A percentile compares a stretch with the other conserved stretches of the same genome.
These are phyloP conservation scores for Auxenochlorella pyrenoidosa DNA, from an alignment of 139 green algal genomes.

Conservation along the genomic window DNA sequence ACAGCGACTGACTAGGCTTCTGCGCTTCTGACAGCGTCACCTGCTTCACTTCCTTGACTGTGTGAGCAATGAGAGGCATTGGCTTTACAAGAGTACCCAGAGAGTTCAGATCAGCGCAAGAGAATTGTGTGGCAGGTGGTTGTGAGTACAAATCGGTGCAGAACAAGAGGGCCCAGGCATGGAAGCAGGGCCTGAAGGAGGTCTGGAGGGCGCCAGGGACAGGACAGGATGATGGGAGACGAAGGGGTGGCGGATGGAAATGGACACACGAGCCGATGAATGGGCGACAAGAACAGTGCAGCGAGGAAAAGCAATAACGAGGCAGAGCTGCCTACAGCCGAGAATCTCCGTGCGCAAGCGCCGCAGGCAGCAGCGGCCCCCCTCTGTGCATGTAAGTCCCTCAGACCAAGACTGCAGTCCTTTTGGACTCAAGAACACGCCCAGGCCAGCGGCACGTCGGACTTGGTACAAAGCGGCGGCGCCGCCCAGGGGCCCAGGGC, in stretches of 20 bases:
- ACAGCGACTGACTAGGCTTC: neutral
- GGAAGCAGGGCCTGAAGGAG: neutral
- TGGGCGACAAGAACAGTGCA: neutral
- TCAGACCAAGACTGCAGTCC: too few relatives aligned
- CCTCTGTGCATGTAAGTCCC: too few relatives aligned
- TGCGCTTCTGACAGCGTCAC: too few relatives aligned
- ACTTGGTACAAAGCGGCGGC: neutral
- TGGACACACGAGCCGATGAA: neutral
- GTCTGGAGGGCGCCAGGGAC: neutral
- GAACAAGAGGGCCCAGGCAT: too few relatives aligned
- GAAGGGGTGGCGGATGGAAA: too few relatives aligned
- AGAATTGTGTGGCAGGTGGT: too few relatives aligned
- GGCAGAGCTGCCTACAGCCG: neutral
- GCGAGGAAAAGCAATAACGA: neutral
- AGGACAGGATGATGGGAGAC: neutral
- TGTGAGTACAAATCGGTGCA: too few relatives aligned
- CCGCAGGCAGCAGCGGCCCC: too few relatives aligned
- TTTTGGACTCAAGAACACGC: neutral
- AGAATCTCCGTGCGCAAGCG: neutral
- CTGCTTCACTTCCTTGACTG: too few relatives aligned
- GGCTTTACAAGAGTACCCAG: too few relatives aligned
- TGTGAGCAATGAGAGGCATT: too few relatives aligned
- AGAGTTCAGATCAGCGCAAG: too few relatives aligned
- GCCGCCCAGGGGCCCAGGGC: neutral
- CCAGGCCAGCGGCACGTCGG: neutral